Conservation (phyloP, 805 yeast species). For the Alloascoidea africana region DNA sequence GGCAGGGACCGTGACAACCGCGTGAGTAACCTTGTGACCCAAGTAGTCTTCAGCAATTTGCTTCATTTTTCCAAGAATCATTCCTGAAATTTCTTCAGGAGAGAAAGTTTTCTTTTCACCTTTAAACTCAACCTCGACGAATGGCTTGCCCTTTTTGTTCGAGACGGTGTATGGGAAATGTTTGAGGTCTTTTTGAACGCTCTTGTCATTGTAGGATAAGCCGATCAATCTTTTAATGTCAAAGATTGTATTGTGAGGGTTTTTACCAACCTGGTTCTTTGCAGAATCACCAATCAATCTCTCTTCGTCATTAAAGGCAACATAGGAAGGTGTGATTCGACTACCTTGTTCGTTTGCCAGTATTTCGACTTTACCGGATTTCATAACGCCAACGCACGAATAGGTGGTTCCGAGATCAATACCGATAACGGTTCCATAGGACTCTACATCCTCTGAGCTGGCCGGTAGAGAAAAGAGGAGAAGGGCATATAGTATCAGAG, state of each 20-base stretch:
- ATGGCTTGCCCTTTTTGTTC: slow-evolving; percentile 69
- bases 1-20: slow-evolving; percentile 89
- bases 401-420: slow-evolving; percentile 96
- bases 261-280: slow-evolving; percentile 86
- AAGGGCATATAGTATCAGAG: slow-evolving; percentile 8
- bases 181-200: slow-evolving; percentile 69
- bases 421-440: slow-evolving; percentile 65
- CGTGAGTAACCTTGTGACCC: slow-evolving; percentile 74
- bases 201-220: slow-evolving; percentile 57
- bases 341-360: slow-evolving; percentile 95
- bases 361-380: slow-evolving; percentile 78
- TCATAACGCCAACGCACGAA: slow-evolving; percentile 89
- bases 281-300: slow-evolving; percentile 95
- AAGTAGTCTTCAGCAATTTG: slow-evolving; percentile 83
- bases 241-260: slow-evolving; percentile 74
- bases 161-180: slow-evolving; percentile 66
- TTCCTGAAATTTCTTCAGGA: slow-evolving; percentile 88
- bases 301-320: slow-evolving; percentile 84
- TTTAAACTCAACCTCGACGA: slow-evolving; percentile 55
- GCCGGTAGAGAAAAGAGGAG: slow-evolving; percentile 9
- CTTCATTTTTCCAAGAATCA: slow-evolving; percentile 87
- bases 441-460: slow-evolving; percentile 20
- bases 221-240: slow-evolving; percentile 91
- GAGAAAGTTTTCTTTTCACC: slow-evolving; percentile 70
- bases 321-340: slow-evolving; percentile 92